A percentile compares a stretch with the other conserved stretches of the same genome.
These are phyloP conservation scores for Dryas drummondii DNA, from an alignment of 306 rosid genomes.

Conservation along the genomic window DNA sequence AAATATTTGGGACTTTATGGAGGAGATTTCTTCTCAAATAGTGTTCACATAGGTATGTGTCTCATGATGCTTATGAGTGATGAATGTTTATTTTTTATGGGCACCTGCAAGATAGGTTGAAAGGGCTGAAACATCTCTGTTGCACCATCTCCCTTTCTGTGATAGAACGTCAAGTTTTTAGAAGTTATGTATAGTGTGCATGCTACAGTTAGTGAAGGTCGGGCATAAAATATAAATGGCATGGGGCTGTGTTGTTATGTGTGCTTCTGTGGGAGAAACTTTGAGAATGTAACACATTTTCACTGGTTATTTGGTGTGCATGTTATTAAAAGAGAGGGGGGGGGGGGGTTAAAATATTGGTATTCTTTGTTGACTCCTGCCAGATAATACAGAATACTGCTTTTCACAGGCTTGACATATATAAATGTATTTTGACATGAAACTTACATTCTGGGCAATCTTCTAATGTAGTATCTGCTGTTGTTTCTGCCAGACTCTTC, in stretches of 20 bases:
- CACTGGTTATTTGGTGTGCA: constrained; percentile 3
- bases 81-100: not conserved
- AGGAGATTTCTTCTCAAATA: not conserved
- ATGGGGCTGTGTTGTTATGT: not conserved
- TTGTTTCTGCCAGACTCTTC: constrained; percentile 68
- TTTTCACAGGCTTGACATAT: not conserved
- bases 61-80: not conserved
- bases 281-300: not conserved
- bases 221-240: not conserved
- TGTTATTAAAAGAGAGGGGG: not conserved
- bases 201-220: not conserved
- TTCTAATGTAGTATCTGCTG: constrained; percentile 11
- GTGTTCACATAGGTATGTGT: not conserved
- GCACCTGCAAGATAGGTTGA: not conserved
- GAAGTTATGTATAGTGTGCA: not conserved
- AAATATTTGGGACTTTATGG: not conserved
- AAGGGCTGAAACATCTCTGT: not conserved
- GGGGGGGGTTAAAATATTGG: too few species aligned
- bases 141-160: not conserved
- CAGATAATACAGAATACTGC: not conserved
- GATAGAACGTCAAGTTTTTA: not conserved
- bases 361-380: not conserved
- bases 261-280: not conserved
- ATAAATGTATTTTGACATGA: not conserved
- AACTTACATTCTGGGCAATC: constrained; percentile 3